These are phyloP conservation scores for Platanus orientalis DNA, from an alignment of 164 flowering plant genomes.

Conservation along the genomic window DNA sequence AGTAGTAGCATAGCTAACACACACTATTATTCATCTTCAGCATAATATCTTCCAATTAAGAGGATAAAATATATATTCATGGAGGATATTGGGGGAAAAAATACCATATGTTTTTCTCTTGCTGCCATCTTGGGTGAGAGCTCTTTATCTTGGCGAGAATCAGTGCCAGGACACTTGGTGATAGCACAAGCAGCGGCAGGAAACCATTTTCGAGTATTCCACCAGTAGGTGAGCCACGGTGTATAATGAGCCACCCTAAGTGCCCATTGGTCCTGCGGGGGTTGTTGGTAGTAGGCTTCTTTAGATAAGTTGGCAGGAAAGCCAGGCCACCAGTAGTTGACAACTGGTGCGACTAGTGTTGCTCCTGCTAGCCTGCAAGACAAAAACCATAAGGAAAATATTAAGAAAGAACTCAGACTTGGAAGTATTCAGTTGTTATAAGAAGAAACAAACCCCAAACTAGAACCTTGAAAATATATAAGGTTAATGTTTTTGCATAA, in stretches of 20 bases:
- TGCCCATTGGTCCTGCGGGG: constrained; percentile 57
- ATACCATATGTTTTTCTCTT: constrained; percentile 22
- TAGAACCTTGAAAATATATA: not conserved
- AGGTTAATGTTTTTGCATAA: no score
- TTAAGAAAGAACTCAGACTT: not conserved
- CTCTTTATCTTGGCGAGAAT: constrained; percentile 39
- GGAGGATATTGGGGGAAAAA: not conserved
- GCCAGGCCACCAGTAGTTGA: constrained; percentile 86
- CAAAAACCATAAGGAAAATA: not conserved
- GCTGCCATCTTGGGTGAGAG: constrained; percentile 15
- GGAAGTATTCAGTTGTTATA: not conserved
- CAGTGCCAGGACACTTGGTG: constrained; percentile 19
- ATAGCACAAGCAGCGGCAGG: constrained; percentile 43
- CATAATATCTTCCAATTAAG: not conserved
- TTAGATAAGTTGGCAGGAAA: constrained; percentile 63
- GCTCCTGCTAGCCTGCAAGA: constrained; percentile 73
- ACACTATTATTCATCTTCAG: no score
- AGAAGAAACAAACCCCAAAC: not conserved
- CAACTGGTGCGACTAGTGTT: constrained; percentile 61
- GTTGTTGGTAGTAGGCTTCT: constrained; percentile 43
- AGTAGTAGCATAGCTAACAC: no score
- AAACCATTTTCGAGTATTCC: constrained; percentile 80
- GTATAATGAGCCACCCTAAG: constrained; percentile 59
- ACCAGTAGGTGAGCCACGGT: constrained; percentile 81
- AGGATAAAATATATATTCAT: not conserved